Percentiles rank a stretch among this genome's conserved stretches.
phyloP scores from a whole-genome alignment of 305 asterid species.

The Fraxinus latifolia region DNA sequence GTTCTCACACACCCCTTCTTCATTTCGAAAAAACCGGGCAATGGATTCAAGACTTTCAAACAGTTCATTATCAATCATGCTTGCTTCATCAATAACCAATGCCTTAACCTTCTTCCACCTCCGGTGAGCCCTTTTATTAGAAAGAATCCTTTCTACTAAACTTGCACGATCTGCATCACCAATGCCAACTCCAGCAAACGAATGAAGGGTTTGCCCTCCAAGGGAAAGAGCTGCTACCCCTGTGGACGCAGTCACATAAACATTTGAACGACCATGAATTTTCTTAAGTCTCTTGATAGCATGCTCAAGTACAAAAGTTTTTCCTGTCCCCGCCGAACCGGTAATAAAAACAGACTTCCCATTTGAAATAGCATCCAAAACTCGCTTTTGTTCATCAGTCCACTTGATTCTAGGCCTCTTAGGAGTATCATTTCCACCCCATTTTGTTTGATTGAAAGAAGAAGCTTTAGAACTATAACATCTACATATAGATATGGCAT shows the following conservation, averaged over 20 bases:
- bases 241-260: slow-evolving; percentile 75
- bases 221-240: slow-evolving; percentile 71
- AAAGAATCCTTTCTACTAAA: slow-evolving; percentile 42
- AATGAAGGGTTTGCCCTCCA: slow-evolving; percentile 68
- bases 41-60: slow-evolving; percentile 51
- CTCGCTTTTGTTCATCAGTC: slow-evolving; percentile 60
- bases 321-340: slow-evolving; percentile 80
- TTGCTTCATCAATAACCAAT: slow-evolving; percentile 60
- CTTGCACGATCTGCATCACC: slow-evolving; percentile 31
- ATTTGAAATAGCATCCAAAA: slow-evolving; percentile 42
- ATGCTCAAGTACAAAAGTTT: slow-evolving; percentile 51
- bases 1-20: slow-evolving; percentile 11
- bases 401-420: slow-evolving; percentile 35
- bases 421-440: slow-evolving; percentile 20
- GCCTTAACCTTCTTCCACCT: slow-evolving; percentile 65
- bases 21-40: slow-evolving; percentile 42
- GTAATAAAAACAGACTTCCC: slow-evolving; percentile 63
- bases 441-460: neutral
- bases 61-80: slow-evolving; percentile 55
- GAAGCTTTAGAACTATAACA: slow-evolving; percentile 30
- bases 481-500: slow-evolving; percentile 27
- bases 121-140: slow-evolving; percentile 31
- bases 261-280: slow-evolving; percentile 45
- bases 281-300: slow-evolving; percentile 44
- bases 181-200: slow-evolving; percentile 63